Evolutionary conservation across 148 eudicot genomes (phyloP), one percentile per base, ranked within the genome.

Genomic region (Vaccinium macrocarpon): DNA sequence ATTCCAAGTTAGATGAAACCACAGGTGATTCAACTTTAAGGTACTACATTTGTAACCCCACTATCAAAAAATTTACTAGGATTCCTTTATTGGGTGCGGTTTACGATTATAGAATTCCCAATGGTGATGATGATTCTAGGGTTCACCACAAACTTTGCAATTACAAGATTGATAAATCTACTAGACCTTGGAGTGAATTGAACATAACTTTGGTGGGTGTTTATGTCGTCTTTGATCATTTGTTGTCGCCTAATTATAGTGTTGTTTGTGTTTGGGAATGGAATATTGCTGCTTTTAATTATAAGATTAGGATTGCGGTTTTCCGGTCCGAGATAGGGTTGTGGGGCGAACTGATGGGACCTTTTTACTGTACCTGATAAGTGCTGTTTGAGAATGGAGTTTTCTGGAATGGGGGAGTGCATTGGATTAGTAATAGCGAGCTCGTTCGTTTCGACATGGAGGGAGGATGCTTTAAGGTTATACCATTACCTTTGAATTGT

Each of bases 321-420:
- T 82, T 71, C 49, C 14, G 50, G 14, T 82, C 78, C 10, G 79
- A 72, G 66, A 55, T 32, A 38, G 49, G 79, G 18, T 82, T 76
- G 29, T 82, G 84, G 84, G 84, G 84, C 52, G 79, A 82, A 56
- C 61, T 59, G 57, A 19, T 82, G 61, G 84, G 84, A 73, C 79
- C 79, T 2, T 71, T 71, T 82, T 71, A 72, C 6, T 8, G 49
- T 72, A 82, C 84, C 84, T 55, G 42, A 72, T 27, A 15, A 32
- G 21, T 53, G 42, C 23, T 25, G 8, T 82, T 82, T 53, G 50
- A 72, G 51, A 75, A 57, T 53, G 79, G 79, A 52, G 49, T 72
- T 6, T 82, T 82, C 46, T 82, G 84, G 84, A 82, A 82, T 82
- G 59, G 27, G 16, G 6, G 16, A 53, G n/a, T 82, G 70, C 79